Percentiles rank a stretch among this genome's conserved stretches.
phyloP scores from a whole-genome alignment of 129 eudicot genomes.

The Heracleum sosnowskyi region DNA sequence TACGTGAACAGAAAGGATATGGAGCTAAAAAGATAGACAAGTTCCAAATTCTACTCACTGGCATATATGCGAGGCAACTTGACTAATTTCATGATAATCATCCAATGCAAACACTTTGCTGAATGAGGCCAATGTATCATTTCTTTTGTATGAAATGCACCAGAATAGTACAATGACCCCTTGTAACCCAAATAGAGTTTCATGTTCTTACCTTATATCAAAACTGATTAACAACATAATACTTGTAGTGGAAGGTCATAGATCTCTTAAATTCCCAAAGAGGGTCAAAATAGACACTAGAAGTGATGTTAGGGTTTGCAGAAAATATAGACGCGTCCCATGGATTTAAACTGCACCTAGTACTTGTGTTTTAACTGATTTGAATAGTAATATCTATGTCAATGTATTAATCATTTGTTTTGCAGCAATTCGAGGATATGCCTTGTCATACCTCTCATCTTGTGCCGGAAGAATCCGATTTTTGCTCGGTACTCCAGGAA shows the following conservation, averaged over 20 bases:
- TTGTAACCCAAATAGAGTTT: background rate
- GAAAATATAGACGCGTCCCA: background rate
- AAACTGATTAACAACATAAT: background rate
- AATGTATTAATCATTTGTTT: slow-evolving; percentile 13
- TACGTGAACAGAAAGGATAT: background rate
- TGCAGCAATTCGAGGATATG: slow-evolving; percentile 97
- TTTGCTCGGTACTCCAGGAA: slow-evolving; percentile 93
- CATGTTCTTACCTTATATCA: background rate
- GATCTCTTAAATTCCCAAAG: background rate
- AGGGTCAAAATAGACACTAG: background rate
- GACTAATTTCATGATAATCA: background rate
- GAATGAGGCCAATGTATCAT: background rate
- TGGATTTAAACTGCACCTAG: background rate
- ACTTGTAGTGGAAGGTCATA: background rate
- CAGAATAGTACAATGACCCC: background rate
- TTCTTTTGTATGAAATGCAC: background rate
- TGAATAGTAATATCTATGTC: background rate
- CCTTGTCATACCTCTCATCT: slow-evolving; percentile 86
- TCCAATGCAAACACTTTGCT: background rate
- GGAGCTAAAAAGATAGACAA: background rate
- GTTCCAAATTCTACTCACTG: background rate
- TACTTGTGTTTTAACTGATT: background rate
- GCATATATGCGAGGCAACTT: background rate
- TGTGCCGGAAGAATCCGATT: slow-evolving; percentile 89
- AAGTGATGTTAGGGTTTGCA: background rate